These are phyloP conservation scores for Aspergillus aculeatinus DNA, from an alignment of 2,329 filamentous ascomycete genomes.

Conservation along the genomic window DNA sequence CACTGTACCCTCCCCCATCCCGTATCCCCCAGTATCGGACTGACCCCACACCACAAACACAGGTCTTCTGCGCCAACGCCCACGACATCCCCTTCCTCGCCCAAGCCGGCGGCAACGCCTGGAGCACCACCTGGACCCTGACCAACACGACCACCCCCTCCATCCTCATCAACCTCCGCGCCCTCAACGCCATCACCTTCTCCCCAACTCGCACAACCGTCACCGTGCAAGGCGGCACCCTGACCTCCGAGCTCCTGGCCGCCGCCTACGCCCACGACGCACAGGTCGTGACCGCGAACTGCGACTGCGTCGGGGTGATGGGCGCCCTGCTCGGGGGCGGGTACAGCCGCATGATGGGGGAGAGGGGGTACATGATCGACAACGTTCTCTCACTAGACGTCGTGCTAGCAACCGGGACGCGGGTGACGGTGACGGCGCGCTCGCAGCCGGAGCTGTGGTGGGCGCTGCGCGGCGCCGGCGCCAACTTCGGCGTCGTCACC, in stretches of 20 bases:
- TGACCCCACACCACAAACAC: too few relatives aligned
- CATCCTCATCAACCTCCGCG: slow-evolving; percentile 1
- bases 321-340: slow-evolving; percentile 5
- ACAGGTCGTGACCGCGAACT: slow-evolving; percentile 5
- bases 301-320: slow-evolving; percentile 1
- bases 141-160: not conserved
- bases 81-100: slow-evolving; percentile 7
- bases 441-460: slow-evolving; percentile 9
- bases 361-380: not conserved
- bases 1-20: too few relatives aligned
- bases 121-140: not conserved
- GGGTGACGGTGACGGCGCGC: not conserved
- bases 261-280: not conserved
- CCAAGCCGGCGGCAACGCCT: slow-evolving; percentile 7
- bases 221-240: not conserved
- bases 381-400: not conserved
- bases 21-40: too few relatives aligned
- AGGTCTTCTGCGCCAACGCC: too few relatives aligned
- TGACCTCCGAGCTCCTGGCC: not conserved
- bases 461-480: slow-evolving; percentile 8
- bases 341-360: not conserved
- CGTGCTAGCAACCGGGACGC: too few relatives aligned
- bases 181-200: not conserved
- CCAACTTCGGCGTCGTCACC: slow-evolving; percentile 11
- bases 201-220: not conserved